Base-by-base conservation (phyloP, 352 stramenopile genomes). In the Phytophthora gonapodyides region DNA sequence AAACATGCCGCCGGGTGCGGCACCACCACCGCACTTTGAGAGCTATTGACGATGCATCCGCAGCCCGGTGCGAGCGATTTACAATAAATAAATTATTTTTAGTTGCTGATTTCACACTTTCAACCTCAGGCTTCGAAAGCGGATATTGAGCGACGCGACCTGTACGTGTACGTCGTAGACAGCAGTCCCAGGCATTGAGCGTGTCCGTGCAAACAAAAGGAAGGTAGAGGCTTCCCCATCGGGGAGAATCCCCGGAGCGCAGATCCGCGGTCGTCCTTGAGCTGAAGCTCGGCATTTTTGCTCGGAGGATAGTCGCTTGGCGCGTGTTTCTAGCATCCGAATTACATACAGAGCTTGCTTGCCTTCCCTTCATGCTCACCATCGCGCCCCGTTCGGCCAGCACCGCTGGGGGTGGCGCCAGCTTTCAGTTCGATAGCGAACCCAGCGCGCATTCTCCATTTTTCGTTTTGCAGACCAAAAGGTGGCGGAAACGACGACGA, bases 341-440 rank as follows among this genome's bases (percentile, higher is more conserved):
- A 52, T 68, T 68, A 71, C 64, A 68, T 71, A 67, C 57, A 71
- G 58, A 60, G 19, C 61, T 40, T 63, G 50, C 42, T 50, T 61
- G 24, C 21, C 60, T 67, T 42, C 53, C 53, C 31, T 54, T 53
- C 43, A 13, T 48, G 21, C 54, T 36, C 44, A 38, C 44, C 50
- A 55, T 54, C 59, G 48, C n/a, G 21, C 10, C 54, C 55, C 34
- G 31, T 54, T 60, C 59, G 36, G 15, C 51, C 56, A 46, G 51
- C 45, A 57, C 44, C 52, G 44, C 59, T 65, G 48, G 51, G 21
- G 13, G 33, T 49, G 45, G 36, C 37, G 53, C 24, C 47, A 37
- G 4, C 37, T 46, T 43, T 53, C 44, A 12, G 19, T 21, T 52
- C 37, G 16, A 43, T 12, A 12, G 33, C 42, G 35, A 4, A 8